A percentile compares a stretch with the other conserved stretches of the same genome.
phyloP scores from a whole-genome alignment of 1,284 basidiomycete species.

The Cerrena zonata region DNA sequence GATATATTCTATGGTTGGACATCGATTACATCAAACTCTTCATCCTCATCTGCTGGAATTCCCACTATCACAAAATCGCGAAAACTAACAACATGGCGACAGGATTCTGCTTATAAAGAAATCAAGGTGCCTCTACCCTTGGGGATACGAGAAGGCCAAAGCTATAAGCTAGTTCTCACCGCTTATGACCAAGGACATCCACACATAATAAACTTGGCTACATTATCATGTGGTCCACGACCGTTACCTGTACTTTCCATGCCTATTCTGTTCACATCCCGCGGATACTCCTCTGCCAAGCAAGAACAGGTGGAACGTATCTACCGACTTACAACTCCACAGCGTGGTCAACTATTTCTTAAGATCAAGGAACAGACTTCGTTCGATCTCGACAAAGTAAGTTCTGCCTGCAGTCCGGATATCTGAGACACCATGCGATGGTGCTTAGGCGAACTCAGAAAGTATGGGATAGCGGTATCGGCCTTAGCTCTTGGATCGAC shows the following conservation, averaged over 20 bases:
- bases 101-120: slow-evolving; percentile 65
- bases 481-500: slow-evolving; percentile 70
- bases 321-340: slow-evolving; percentile 36
- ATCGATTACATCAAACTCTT: slow-evolving; percentile 6
- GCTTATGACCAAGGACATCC: slow-evolving; percentile 25
- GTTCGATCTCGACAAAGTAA: slow-evolving; percentile 85
- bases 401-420: slow-evolving; percentile 1
- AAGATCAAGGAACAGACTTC: slow-evolving; percentile 72
- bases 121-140: slow-evolving; percentile 60
- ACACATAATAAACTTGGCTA: slow-evolving; percentile 25
- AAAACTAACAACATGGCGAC: slow-evolving; percentile 70
- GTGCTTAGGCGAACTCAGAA: slow-evolving; percentile 49
- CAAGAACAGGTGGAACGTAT: slow-evolving; percentile 67
- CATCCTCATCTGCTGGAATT: slow-evolving; percentile 8
- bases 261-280: slow-evolving; percentile 50
- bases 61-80: slow-evolving; percentile 33
- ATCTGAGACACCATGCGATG: not conserved
- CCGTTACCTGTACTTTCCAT: slow-evolving; percentile 62
- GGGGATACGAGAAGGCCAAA: slow-evolving; percentile 43
- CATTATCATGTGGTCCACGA: slow-evolving; percentile 28
- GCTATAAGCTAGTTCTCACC: slow-evolving; percentile 61
- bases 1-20: slow-evolving; percentile 43
- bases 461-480: slow-evolving; percentile 88
- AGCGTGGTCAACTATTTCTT: slow-evolving; percentile 30
- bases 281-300: slow-evolving; percentile 36